phyloP scores from a whole-genome alignment of 2,329 filamentous ascomycete genomes.

The Fonsecaea monophora region DNA sequence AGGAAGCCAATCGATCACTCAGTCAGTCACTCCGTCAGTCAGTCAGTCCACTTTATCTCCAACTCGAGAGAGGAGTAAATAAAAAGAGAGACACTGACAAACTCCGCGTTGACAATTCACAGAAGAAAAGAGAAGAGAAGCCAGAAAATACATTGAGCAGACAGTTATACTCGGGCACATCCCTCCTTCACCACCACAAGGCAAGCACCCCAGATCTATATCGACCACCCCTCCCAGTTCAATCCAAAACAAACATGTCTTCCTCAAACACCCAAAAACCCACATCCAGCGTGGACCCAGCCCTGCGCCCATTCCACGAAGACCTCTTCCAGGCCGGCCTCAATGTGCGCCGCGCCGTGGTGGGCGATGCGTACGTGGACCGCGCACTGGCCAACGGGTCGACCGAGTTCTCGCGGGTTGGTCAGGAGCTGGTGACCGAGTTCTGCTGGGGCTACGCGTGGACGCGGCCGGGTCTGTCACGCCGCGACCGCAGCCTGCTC shows the following conservation, averaged over 20 bases:
- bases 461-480: constrained; percentile 67
- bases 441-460: constrained; percentile 67
- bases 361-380: constrained; percentile 67
- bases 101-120: too few species aligned
- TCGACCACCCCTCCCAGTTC: neutral
- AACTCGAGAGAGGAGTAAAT: neutral
- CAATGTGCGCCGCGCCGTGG: constrained; percentile 65
- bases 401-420: constrained; percentile 39
- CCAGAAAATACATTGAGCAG: too few species aligned
- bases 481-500: constrained; percentile 66
- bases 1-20: neutral
- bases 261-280: constrained; percentile 13
- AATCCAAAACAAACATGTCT: constrained; percentile 4
- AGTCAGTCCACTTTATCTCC: neutral
- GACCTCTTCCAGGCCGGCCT: constrained; percentile 67
- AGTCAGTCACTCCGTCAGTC: neutral
- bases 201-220: neutral
- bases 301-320: constrained; percentile 32
- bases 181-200: neutral
- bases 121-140: too few species aligned
- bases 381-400: constrained; percentile 38
- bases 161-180: too few species aligned
- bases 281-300: constrained; percentile 31
- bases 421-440: constrained; percentile 58
- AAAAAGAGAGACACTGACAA: neutral